Evolutionary conservation across 1,284 basidiomycete genomes (phyloP), one percentile per base, ranked within the genome.

Genomic region (Ganoderma sinense): DNA sequence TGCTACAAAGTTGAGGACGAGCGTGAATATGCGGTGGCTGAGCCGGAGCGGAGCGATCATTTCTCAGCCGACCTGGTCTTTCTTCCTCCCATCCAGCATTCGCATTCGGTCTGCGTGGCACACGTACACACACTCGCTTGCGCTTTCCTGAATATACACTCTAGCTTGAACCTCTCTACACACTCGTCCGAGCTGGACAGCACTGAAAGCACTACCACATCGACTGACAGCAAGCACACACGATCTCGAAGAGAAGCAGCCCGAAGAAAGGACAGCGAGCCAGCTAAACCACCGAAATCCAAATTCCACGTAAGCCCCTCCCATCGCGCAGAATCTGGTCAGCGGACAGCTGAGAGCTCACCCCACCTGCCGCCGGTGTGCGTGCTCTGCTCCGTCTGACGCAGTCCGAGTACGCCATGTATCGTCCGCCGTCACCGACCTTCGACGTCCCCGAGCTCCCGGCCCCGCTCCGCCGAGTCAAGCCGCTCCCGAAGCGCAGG

Each of bases 401-500:
- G 71, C 74, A 61, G 36, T 16, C 56, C 18, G 29, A 33, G 18
- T 31, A 58, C 29, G 56, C 59, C 59, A 84, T 81, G 84, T 85
- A 87, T 80, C 82, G 83, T 74, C 81, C 82, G 71, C 80, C 85
- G 76, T 87, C 89, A 69, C 85, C 89, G 66, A 82, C 86, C 71
- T 89, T 90, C 82, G 89, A 90, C 81, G 82, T 84, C 67, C 85
- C 88, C 72, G 89, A 91, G 75, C 39, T 41, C 59, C 86, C 89
- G 75, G 86, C 88, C 53, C 79, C 87, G 40, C 81, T 89, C 70
- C 84, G 92, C 73, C 84, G 88, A 72, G 85, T 92, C 73, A 93
- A 93, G 78, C 92, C 92, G 31, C 85, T 94, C 61, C 93, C 92
- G 48, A 93, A 93, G 81, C 88, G 92, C 74, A 84, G 90, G 70